phyloP scores from a whole-genome alignment of 345 rosid species.

The Eucalyptus cloeziana region DNA sequence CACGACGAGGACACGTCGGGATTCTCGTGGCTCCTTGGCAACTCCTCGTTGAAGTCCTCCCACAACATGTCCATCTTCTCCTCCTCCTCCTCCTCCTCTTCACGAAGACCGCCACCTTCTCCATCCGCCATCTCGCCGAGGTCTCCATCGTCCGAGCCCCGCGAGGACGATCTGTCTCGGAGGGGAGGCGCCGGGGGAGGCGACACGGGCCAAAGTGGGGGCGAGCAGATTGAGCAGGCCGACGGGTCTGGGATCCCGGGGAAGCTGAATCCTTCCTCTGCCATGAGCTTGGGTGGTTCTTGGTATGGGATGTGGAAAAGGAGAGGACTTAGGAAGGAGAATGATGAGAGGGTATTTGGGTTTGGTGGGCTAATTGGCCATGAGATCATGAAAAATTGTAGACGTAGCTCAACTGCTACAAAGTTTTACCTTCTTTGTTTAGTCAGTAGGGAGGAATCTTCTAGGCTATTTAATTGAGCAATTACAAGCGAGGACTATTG shows the following conservation, averaged over 20 bases:
- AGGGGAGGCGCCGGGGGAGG: constrained; percentile 4
- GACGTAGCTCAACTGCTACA: constrained; percentile 45
- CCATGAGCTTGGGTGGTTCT: neutral
- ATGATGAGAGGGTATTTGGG: neutral
- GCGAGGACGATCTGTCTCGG: neutral
- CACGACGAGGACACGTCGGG: neutral
- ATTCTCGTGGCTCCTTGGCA: neutral
- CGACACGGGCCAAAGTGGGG: constrained; percentile 48
- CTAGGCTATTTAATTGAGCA: neutral
- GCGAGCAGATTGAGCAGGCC: constrained; percentile 36
- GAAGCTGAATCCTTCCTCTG: constrained; percentile 62
- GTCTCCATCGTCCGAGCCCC: neutral
- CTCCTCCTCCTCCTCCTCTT: constrained; percentile 5
- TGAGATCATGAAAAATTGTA: neutral
- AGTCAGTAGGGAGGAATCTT: neutral
- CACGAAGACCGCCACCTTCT: neutral
- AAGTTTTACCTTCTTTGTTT: neutral
- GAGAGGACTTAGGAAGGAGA: neutral
- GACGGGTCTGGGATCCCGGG: constrained; percentile 21
- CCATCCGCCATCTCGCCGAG: neutral
- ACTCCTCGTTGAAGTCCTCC: constrained; percentile 73
- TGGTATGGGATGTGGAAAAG: neutral
- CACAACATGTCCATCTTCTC: constrained; percentile 81
- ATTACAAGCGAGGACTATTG: neutral
- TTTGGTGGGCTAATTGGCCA: neutral